Conservation (phyloP, 768 basidiomycete genomes). For the Pleurotus sapidus region DNA sequence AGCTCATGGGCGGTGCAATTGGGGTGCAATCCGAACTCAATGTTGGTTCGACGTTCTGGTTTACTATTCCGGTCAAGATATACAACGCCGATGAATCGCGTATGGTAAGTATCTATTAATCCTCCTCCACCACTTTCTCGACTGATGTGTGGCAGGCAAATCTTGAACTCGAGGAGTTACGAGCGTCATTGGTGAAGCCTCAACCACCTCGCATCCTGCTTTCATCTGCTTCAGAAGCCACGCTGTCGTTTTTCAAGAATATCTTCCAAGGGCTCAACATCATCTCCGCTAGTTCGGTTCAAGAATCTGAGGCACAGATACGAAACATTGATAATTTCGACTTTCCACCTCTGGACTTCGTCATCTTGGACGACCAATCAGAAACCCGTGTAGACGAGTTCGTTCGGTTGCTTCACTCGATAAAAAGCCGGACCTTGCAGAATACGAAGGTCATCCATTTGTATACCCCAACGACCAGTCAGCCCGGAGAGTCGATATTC, state of each 20-base stretch:
- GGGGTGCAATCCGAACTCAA: slow-evolving; percentile 65
- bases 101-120: slow-evolving; percentile 34
- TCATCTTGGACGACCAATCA: slow-evolving; percentile 66
- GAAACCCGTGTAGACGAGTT: slow-evolving; percentile 57
- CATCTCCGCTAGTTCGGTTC: slow-evolving; percentile 36
- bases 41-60: slow-evolving; percentile 70
- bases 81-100: slow-evolving; percentile 53
- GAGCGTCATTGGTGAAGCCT: slow-evolving; percentile 43
- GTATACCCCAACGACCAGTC: slow-evolving; percentile 67
- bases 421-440: slow-evolving; percentile 31
- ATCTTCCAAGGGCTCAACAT: slow-evolving; percentile 58
- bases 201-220: slow-evolving; percentile 49
- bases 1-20: slow-evolving; percentile 74
- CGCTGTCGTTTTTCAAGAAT: slow-evolving; percentile 49
- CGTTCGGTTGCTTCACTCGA: slow-evolving; percentile 43
- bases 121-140: background rate
- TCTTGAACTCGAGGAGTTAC: slow-evolving; percentile 44
- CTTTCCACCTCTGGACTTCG: slow-evolving; percentile 48
- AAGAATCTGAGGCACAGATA: slow-evolving; percentile 44
- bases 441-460: slow-evolving; percentile 69
- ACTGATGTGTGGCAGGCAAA: slow-evolving; percentile 31
- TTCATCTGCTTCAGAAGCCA: slow-evolving; percentile 58
- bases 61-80: slow-evolving; percentile 65
- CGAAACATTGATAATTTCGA: slow-evolving; percentile 24
- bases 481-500: slow-evolving; percentile 49